phyloP scores from a whole-genome alignment of 2,329 filamentous ascomycete species.

The Aureobasidium uvarum region DNA sequence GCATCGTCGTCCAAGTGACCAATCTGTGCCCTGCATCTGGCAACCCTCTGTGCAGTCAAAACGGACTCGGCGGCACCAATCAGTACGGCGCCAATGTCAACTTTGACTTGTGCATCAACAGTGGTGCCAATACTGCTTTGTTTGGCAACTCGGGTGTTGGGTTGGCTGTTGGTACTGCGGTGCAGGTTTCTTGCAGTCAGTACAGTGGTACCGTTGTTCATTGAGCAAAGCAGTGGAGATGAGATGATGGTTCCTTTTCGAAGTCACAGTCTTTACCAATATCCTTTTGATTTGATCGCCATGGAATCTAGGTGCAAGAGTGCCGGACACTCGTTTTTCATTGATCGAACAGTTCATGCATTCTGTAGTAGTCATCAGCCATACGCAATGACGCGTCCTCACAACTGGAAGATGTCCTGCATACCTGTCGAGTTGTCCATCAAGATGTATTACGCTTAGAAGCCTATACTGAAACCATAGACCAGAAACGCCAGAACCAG shows the following conservation, averaged over 20 bases:
- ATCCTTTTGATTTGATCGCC: background rate
- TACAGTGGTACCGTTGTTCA: slow-evolving; percentile 30
- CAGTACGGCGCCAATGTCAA: slow-evolving; percentile 44
- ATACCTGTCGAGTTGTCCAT: too few species aligned
- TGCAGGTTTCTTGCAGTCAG: slow-evolving; percentile 34
- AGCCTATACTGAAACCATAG: too few species aligned
- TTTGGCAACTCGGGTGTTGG: slow-evolving; percentile 39
- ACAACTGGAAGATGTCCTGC: too few species aligned
- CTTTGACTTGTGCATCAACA: slow-evolving; percentile 45
- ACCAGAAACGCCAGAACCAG: too few species aligned
- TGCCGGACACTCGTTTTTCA: too few species aligned
- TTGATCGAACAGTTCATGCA: background rate
- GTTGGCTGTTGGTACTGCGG: slow-evolving; percentile 39
- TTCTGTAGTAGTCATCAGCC: background rate
- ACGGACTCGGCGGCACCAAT: slow-evolving; percentile 37
- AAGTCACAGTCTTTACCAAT: slow-evolving; percentile 1
- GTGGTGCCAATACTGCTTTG: slow-evolving; percentile 40
- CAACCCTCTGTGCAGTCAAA: slow-evolving; percentile 43
- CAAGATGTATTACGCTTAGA: too few species aligned
- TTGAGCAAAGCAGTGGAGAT: slow-evolving; percentile 5
- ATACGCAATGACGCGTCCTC: too few species aligned
- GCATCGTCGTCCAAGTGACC: slow-evolving; percentile 43
- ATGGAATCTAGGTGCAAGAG: background rate
- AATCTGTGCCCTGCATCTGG: slow-evolving; percentile 44
- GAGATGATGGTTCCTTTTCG: background rate